phyloP scores from a whole-genome alignment of 2,329 filamentous ascomycete genomes.

The Ophiocordyceps australis region DNA sequence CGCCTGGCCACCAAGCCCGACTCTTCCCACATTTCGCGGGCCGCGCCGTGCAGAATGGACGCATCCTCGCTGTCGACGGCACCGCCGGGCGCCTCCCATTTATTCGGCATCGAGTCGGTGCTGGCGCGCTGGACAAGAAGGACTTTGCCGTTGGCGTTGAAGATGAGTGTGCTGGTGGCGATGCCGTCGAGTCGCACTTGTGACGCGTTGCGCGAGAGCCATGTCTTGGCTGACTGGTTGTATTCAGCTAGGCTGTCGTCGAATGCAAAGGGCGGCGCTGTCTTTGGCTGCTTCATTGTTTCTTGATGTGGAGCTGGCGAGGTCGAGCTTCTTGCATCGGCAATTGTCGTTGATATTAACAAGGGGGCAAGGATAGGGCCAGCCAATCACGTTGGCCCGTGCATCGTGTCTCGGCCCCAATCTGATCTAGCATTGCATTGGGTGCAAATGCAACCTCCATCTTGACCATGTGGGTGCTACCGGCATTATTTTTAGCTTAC shows the following conservation, averaged over 20 bases:
- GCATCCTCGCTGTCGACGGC: constrained; percentile 16
- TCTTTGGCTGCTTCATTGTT: no score
- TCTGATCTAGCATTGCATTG: no score
- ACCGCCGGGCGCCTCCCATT: constrained; percentile 25
- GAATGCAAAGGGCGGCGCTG: constrained; percentile 3
- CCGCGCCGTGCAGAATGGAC: constrained; percentile 16
- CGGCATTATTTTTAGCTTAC: no score
- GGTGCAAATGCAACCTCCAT: no score
- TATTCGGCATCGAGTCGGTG: constrained; percentile 16
- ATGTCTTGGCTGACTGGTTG: not conserved
- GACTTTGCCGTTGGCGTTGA: constrained; percentile 6
- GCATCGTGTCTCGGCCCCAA: no score
- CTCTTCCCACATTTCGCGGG: constrained; percentile 24
- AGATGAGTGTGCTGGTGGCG: constrained; percentile 10
- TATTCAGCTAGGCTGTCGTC: constrained; percentile 2
- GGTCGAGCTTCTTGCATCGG: no score
- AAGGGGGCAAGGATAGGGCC: no score
- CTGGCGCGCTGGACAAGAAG: constrained; percentile 21
- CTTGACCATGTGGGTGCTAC: no score
- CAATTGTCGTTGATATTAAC: no score
- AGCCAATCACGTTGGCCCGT: no score
- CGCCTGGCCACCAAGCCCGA: constrained; percentile 11
- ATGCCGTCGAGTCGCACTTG: constrained; percentile 4
- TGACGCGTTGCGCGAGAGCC: constrained; percentile 1
- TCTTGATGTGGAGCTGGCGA: no score